Evolutionary conservation across 1,139 yeast genomes (phyloP), one percentile per base, ranked within the genome.

Genomic region (Yamadazyma aaseri): DNA sequence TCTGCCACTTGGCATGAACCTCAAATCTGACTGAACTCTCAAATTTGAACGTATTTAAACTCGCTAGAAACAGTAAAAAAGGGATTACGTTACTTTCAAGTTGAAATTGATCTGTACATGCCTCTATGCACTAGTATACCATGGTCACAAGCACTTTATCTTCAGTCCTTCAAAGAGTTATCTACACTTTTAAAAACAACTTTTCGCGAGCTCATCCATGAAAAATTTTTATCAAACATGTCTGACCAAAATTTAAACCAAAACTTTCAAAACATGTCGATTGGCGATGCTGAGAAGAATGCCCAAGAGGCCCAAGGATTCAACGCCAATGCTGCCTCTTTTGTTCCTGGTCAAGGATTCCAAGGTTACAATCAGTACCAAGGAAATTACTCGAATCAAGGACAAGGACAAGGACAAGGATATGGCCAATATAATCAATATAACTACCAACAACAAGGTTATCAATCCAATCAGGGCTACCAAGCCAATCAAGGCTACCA

Each of bases 201-300:
- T 8, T 17, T 10, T 9, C 5, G 17, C 28, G 24, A 23, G 22
- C 37, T 21, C 32, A 29, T 28, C 30, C 14, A 26, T 35, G 36
- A 37, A 40, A 43, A 43, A 20, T 32, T 38, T 37, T 43, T 37
- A 33, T 32, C 16, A 17, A 28, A 11, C 27, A 73, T 75, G 81
- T 70, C 80, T 35, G 75, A 71, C 48, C 68, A 69, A 43, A 68
- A 78, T 40, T 62, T 80, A 65, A 61, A 76, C 34, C 69, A 76
- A 45, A 77, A 76, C 51, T 60, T 81, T 50, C 75, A 73, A 44
- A 71, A 76, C 47, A 57, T 75, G 44, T 63, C 71, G 30, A 44
- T 70, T 40, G 60, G 55, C 24, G 56, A 50, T 46, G 45, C 46
- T 43, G 46, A 50, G 28, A 53, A 51, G 34, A 44, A 35, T 20